phyloP scores from a whole-genome alignment of 169 alveolate genomes.

The Eimeria mitis region DNA sequence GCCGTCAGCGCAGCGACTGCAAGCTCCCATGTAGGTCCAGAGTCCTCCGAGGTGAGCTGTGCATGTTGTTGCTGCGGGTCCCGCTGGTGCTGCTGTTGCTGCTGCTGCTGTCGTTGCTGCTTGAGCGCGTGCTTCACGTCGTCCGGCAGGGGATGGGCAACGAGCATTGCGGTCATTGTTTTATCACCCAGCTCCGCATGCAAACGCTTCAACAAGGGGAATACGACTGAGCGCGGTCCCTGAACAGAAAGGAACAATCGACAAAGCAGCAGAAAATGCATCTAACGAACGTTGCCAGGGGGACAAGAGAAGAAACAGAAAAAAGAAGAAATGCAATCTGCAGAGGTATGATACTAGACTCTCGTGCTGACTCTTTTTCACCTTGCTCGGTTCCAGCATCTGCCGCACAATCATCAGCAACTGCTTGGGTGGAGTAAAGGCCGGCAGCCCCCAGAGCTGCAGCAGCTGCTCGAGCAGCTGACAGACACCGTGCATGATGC shows the following conservation, averaged over 20 bases:
- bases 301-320: not conserved
- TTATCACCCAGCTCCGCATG: conserved; percentile 65
- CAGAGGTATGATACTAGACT: not conserved
- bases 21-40: conserved; percentile 23
- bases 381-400: conserved; percentile 71
- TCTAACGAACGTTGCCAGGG: not conserved
- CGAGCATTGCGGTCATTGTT: conserved; percentile 62
- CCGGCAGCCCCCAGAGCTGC: conserved; percentile 65
- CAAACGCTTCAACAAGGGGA: conserved; percentile 62
- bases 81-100: conserved; percentile 4
- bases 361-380: not conserved
- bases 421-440: conserved; percentile 54
- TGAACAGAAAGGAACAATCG: not conserved
- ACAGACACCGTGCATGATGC: conserved; percentile 72
- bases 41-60: not conserved
- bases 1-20: conserved; percentile 48
- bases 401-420: conserved; percentile 72
- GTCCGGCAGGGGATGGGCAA: conserved; percentile 73
- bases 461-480: conserved; percentile 76
- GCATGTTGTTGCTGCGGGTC: not conserved
- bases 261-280: not conserved
- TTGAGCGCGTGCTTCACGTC: conserved; percentile 56
- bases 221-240: conserved; percentile 68
- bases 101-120: conserved; percentile 45
- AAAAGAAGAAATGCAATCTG: not conserved